Percentiles rank a stretch among this genome's conserved stretches.
phyloP scores from a whole-genome alignment of 208 protist genomes.

The Phytomonas sp. region DNA sequence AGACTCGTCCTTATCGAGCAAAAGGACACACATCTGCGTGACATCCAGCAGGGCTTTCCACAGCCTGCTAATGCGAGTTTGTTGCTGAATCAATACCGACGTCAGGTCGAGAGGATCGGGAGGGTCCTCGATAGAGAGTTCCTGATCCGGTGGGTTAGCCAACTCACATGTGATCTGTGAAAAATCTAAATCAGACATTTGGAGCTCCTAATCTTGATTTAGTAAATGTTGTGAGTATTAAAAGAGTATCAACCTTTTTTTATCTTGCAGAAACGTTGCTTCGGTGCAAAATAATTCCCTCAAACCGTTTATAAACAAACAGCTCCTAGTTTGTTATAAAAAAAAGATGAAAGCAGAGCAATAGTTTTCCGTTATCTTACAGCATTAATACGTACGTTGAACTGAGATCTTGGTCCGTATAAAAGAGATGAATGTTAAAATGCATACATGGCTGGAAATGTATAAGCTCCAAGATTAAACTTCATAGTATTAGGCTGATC shows the following conservation, averaged over 20 bases:
- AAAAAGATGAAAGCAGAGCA: neutral
- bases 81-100: neutral
- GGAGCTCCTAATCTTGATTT: neutral
- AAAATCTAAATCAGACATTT: neutral
- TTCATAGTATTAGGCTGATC: conserved; percentile 1
- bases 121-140: neutral
- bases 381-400: neutral
- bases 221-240: neutral
- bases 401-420: neutral
- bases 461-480: neutral
- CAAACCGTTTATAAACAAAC: neutral
- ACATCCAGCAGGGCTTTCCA: neutral
- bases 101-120: neutral
- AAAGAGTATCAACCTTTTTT: neutral
- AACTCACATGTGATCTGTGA: neutral
- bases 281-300: neutral
- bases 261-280: neutral
- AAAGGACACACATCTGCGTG: neutral
- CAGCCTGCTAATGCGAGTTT: neutral
- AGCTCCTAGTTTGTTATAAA: neutral
- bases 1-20: neutral
- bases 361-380: neutral
- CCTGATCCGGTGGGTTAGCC: neutral
- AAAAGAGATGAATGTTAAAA: neutral
- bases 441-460: too few species aligned